Percentiles rank a stretch among this genome's conserved stretches.
Evolutionary conservation across 257 asterid species (phyloP).

Genomic region (Fraxinus anomala): DNA sequence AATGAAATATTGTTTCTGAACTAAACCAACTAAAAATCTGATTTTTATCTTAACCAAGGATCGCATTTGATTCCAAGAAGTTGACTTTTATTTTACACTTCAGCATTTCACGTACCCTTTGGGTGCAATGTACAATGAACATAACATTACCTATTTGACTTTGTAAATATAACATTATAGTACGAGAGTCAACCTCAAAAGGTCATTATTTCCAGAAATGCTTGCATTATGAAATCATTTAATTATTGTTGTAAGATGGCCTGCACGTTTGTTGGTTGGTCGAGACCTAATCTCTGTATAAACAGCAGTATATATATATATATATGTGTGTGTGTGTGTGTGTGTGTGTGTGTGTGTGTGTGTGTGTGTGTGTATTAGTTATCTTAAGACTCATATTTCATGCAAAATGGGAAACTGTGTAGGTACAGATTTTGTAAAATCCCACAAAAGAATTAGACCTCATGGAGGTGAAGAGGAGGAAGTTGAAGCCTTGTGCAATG

Average conservation of each 20-base stretch:
- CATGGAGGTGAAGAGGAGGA: conserved; percentile 24
- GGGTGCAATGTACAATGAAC: background rate
- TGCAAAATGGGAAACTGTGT: conserved; percentile 44
- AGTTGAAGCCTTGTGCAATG: conserved; percentile 7
- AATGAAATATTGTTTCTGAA: no score
- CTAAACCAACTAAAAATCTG: no score
- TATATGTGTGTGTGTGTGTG: no score
- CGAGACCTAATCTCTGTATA: conserved; percentile 20
- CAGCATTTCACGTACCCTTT: conserved; percentile 6
- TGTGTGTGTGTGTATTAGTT: background rate
- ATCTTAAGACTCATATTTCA: background rate
- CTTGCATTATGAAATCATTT: background rate
- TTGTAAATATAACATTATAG: conserved; percentile 1
- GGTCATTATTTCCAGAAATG: conserved; percentile 10
- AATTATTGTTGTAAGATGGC: conserved; percentile 21
- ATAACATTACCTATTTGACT: conserved; percentile 14
- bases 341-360: no score
- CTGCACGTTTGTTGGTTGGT: conserved; percentile 34
- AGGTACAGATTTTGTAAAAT: conserved; percentile 22
- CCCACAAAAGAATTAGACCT: conserved; percentile 23
- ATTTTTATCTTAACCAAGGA: background rate
- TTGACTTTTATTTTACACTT: conserved; percentile 9
- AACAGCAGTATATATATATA: background rate
- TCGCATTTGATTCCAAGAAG: conserved; percentile 2
- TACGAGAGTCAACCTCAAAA: conserved; percentile 26